Percentiles rank a stretch among this genome's conserved stretches.
Evolutionary conservation across 805 yeast genomes (phyloP).

Genomic region (Tetrapisispora nanseiensis): DNA sequence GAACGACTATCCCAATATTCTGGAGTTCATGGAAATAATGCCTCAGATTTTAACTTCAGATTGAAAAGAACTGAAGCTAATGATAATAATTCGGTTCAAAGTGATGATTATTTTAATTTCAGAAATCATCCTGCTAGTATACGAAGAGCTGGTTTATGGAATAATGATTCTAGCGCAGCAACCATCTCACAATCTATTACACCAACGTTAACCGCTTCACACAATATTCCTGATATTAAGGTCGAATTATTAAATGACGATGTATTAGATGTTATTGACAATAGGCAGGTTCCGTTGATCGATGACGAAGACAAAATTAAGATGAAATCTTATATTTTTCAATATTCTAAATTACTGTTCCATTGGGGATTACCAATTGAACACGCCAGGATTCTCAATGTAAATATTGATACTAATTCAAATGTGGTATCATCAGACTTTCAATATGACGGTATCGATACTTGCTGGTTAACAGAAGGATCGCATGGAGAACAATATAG

Average conservation of each 20-base stretch:
- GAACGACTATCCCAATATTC: conserved; percentile 16
- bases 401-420: neutral
- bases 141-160: neutral
- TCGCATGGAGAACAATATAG: neutral
- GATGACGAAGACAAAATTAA: conserved; percentile 17
- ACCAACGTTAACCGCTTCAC: neutral
- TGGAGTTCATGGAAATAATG: conserved; percentile 5
- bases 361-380: conserved; percentile 80
- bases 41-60: conserved; percentile 2
- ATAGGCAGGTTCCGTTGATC: conserved; percentile 15
- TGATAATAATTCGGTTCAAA: conserved; percentile 14
- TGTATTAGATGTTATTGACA: conserved; percentile 14
- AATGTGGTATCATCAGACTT: too few relatives aligned
- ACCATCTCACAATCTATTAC: neutral
- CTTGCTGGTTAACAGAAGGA: conserved; percentile 13
- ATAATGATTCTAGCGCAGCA: neutral
- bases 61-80: neutral
- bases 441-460: conserved; percentile 11
- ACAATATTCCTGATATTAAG: conserved; percentile 16
- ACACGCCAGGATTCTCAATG: conserved; percentile 64
- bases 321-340: conserved; percentile 41
- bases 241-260: conserved; percentile 24
- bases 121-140: conserved; percentile 1
- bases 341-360: conserved; percentile 68
- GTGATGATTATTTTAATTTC: conserved; percentile 22